Evolutionary conservation across 2,329 filamentous ascomycete species (phyloP).

Genomic region (Gremmenia infestans): DNA sequence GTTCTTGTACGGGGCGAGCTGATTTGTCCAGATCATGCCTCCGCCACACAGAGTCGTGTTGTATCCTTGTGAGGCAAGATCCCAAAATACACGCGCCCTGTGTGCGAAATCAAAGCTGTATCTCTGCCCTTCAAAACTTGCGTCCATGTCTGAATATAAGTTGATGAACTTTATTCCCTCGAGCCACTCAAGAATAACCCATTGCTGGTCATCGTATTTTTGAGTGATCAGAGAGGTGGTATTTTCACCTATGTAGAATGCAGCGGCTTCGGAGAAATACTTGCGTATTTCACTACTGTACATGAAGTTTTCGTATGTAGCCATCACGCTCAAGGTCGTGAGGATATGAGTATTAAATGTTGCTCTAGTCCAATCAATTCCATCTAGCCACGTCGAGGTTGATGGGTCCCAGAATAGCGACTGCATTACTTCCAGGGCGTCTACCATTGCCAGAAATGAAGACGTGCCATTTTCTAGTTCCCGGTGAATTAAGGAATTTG

Average conservation of each 20-base stretch:
- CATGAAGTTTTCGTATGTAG: constrained; percentile 69
- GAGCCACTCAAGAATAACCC: constrained; percentile 90
- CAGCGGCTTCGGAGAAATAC: constrained; percentile 71
- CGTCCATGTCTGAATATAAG: constrained; percentile 58
- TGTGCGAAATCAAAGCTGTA: constrained; percentile 77
- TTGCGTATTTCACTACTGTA: constrained; percentile 41
- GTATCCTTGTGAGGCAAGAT: constrained; percentile 74
- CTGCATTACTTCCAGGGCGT: constrained; percentile 72
- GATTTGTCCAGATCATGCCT: constrained; percentile 88
- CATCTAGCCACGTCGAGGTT: constrained; percentile 69
- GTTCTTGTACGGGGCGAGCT: constrained; percentile 82
- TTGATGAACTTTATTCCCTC: constrained; percentile 74
- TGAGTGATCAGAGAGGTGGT: constrained; percentile 67
- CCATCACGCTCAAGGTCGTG: constrained; percentile 68
- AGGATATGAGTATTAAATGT: constrained; percentile 77
- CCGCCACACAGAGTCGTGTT: constrained; percentile 75
- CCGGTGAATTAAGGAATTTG: no score
- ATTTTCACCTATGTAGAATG: constrained; percentile 85
- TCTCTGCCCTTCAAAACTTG: constrained; percentile 67
- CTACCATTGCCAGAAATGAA: constrained; percentile 33
- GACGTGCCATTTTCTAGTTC: no score
- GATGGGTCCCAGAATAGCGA: constrained; percentile 69
- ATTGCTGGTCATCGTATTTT: constrained; percentile 91
- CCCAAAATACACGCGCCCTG: constrained; percentile 79
- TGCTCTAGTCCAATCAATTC: constrained; percentile 92